Base-by-base conservation (phyloP, 345 rosid genomes). In the Carallia pectinifolia region DNA sequence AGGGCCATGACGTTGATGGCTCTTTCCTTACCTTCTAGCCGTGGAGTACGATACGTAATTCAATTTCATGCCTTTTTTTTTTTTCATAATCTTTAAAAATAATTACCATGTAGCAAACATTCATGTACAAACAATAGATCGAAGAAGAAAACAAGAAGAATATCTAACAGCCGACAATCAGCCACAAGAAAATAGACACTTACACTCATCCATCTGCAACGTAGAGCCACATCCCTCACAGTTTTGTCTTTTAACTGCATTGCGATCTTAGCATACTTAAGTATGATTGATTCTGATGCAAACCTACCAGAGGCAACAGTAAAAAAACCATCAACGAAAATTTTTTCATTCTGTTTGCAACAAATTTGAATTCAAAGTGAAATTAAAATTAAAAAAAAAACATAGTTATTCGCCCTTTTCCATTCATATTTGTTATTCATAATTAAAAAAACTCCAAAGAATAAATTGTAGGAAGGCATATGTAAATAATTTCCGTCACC, bases 231-330 rank as follows among this genome's bases (percentile, higher is more conserved):
- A 71, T 91, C 97, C 58, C 97, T 78, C 9, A 89, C 91, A 5
- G 93, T 87, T 79, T 91, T 91, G 77, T 83, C 90, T 66, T 85
- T 86, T 79, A 91, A 76, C 76, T 91, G 80, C 87, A 75, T 83
- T 0, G 97, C 93, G 69, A 91, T 91, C 86, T 88, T 91, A 2
- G 93, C 93, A 83, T 91, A 91, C n/a, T 90, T 91, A 67, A 80
- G 78, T 10, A 91, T 62, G 8, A 47, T 27, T 62, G 90, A 76
- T 56, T 89, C 89, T 18, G 96, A 85, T 1, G 89, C 81, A 52
- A 74, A 83, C 81, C 97, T 91, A 74, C 29, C 65, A 77, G 75
- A 70, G 47, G 47, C 18, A 19, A 63, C 58, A 53, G 10, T 10
- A 61, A 31, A 40, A 23, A 2, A 34, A 19, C n/a, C 2, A 69